Conservation (phyloP, 2,329 filamentous ascomycete species). For the Drechslera avenae region DNA sequence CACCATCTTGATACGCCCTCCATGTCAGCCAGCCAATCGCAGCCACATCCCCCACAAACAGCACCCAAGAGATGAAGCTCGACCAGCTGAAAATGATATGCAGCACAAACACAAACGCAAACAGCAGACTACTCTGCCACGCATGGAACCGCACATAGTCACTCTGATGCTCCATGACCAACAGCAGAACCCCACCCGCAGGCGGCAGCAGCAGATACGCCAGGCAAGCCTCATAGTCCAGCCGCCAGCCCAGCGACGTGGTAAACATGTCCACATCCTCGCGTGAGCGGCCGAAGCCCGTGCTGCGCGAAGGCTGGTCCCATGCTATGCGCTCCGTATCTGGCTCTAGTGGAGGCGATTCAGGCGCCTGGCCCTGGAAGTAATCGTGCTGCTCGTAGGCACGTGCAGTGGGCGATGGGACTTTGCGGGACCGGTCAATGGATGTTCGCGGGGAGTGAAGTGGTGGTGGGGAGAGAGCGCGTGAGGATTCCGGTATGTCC, state of each 20-base stretch:
- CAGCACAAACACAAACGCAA: constrained; percentile 70
- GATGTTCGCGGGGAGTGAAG: constrained; percentile 49
- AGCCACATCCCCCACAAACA: constrained; percentile 76
- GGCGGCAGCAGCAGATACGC: constrained; percentile 88
- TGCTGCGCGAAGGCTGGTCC: too few species aligned
- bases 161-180: constrained; percentile 90
- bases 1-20: constrained; percentile 83
- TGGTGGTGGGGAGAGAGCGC: constrained; percentile 73
- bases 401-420: constrained; percentile 38
- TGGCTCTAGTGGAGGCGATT: too few species aligned
- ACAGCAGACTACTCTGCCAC: constrained; percentile 88
- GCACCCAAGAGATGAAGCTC: constrained; percentile 77
- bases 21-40: constrained; percentile 78
- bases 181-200: constrained; percentile 78
- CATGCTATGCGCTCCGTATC: too few species aligned
- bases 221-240: constrained; percentile 89
- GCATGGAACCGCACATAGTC: constrained; percentile 98
- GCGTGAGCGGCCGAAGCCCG: too few species aligned
- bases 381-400: constrained; percentile 50
- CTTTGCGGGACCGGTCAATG: constrained; percentile 39
- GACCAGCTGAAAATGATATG: constrained; percentile 90
- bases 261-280: too few species aligned
- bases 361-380: constrained; percentile 22
- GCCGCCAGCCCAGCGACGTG: constrained; percentile 81
- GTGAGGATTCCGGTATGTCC: constrained; percentile 83